These are phyloP conservation scores for Delonix regia DNA, from an alignment of 306 rosid genomes.

Conservation along the genomic window DNA sequence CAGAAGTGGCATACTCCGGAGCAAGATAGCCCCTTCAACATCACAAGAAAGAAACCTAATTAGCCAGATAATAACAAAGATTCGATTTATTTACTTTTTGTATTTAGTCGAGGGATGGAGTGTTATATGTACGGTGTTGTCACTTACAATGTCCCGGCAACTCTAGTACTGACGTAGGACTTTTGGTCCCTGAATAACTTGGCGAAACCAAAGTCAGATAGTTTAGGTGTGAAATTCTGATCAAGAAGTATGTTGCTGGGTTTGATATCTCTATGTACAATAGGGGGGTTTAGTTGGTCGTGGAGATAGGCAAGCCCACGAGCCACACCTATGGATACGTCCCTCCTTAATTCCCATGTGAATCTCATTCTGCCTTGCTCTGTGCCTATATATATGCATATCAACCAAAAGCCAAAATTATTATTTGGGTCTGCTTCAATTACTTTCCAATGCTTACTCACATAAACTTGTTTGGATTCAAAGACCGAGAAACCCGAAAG, in stretches of 20 bases:
- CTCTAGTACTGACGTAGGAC: conserved; percentile 69
- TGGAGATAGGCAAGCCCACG: conserved; percentile 74
- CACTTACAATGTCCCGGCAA: conserved; percentile 90
- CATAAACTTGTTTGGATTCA: not conserved
- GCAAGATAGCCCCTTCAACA: conserved; percentile 73
- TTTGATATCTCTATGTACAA: conserved; percentile 83
- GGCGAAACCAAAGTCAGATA: conserved; percentile 81
- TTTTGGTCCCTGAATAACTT: conserved; percentile 57
- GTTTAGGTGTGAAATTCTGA: conserved; percentile 60
- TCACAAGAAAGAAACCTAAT: conserved; percentile 23
- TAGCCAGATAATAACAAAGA: not conserved
- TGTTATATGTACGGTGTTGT: not conserved
- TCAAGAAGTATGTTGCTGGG: conserved; percentile 83
- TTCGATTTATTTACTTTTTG: not conserved
- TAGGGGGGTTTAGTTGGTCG: conserved; percentile 62
- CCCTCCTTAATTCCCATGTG: conserved; percentile 64
- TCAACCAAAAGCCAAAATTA: conserved; percentile 15
- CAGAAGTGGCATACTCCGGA: conserved; percentile 82
- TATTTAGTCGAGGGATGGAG: not conserved
- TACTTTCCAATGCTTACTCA: not conserved
- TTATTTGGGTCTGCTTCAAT: not conserved
- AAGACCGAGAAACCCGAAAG: not conserved
- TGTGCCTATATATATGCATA: conserved; percentile 44
- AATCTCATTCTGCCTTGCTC: conserved; percentile 58
- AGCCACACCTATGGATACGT: conserved; percentile 70